Base-by-base conservation (phyloP, 1,284 basidiomycete genomes). In the Pterula multifida region DNA sequence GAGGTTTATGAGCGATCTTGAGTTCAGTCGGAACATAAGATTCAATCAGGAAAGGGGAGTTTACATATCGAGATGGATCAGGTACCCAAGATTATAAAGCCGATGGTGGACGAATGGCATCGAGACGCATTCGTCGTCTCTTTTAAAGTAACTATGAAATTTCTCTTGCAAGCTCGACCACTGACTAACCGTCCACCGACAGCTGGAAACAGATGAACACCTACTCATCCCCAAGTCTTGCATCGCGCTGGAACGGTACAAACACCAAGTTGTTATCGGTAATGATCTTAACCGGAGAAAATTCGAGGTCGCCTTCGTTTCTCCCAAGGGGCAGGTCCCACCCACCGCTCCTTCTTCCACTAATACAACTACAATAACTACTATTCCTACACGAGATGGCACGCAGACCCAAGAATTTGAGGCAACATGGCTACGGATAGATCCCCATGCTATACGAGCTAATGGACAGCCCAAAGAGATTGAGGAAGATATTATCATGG, bases 31-130 rank as follows among this genome's bases (percentile, higher is more conserved):
- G 90, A 93, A 67, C 95, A 98, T 71, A 98, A 98, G 70, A 98
- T 98, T 45, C 95, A 98, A 63, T 96, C 91, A 0, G 88, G 88
- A 19, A 93, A 95, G 63, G 92, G 92, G 1, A 93, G 87, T 55
- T 68, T 98, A 28, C 78, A 84, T 39, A 88, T 98, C 55, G 92
- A 97, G 64, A 98, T 98, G 94, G 95, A 98, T 63, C 93, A 97
- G 65, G 94, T 98, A 1, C 95, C 96, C 4, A 98, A 98, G 67
- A 86, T 98, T 35, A 68, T 98, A 45, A 89, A 90, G 63, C 85
- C 90, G 0, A 75, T 98, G 68, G 93, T 97, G 2, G 81, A 89
- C 48, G 86, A 97, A 62, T 98, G 95, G 96, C 86, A 84, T 0
- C 83, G 83, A 1, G 82, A 90, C 50, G 94, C 90, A 0, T 98